Evolutionary conservation across 306 rosid species (phyloP).

Genomic region (Glycine tomentella): DNA sequence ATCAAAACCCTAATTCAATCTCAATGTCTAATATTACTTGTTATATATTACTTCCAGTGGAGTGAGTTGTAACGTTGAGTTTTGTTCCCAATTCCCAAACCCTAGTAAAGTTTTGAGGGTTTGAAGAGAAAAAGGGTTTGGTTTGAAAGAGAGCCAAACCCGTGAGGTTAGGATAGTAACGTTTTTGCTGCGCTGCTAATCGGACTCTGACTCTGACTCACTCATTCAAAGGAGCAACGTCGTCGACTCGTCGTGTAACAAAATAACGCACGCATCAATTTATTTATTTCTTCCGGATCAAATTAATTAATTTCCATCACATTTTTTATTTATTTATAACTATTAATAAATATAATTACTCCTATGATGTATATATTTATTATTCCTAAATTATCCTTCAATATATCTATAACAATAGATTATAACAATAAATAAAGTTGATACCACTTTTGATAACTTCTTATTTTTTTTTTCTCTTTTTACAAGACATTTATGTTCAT

Average conservation of each 20-base stretch:
- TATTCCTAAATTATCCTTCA: no score
- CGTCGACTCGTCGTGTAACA: not conserved
- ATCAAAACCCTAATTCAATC: slow-evolving; percentile 66
- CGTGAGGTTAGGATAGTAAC: not conserved
- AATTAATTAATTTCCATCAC: not conserved
- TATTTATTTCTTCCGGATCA: no score
- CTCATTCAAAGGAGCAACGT: not conserved
- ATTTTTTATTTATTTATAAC: no score
- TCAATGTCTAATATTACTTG: not conserved
- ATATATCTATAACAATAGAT: no score
- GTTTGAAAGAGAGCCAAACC: not conserved
- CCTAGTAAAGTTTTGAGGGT: not conserved
- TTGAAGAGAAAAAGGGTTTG: not conserved
- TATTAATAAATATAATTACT: no score
- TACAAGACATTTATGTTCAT: no score
- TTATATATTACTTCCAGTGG: no score
- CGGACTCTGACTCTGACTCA: not conserved
- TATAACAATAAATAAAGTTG: no score
- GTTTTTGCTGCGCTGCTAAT: not conserved
- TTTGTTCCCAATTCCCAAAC: slow-evolving; percentile 20
- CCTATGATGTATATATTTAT: no score
- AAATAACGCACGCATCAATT: not conserved
- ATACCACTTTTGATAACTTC: no score
- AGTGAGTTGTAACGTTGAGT: not conserved
- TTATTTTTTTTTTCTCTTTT: no score